Conservation (phyloP, 2,329 filamentous ascomycete genomes). For the Hypoxylon sp. region DNA sequence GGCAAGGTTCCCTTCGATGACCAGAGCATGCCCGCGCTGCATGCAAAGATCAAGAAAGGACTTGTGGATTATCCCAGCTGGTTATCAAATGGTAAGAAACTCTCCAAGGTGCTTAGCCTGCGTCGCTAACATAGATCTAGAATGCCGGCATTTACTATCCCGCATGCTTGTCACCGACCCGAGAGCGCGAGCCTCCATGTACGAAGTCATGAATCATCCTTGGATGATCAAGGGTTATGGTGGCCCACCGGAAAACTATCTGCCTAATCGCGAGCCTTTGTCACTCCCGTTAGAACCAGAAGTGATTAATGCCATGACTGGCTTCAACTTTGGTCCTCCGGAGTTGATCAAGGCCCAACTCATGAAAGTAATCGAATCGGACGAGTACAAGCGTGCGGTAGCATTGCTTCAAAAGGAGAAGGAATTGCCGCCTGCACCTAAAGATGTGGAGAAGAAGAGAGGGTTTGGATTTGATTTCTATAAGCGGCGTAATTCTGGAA, state of each 20-base stretch:
- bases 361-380: conserved; percentile 86
- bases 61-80: conserved; percentile 94
- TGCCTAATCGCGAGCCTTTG: conserved; percentile 85
- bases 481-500: conserved; percentile 88
- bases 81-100: conserved; percentile 79
- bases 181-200: conserved; percentile 81
- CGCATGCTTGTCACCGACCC: conserved; percentile 97
- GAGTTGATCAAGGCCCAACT: conserved; percentile 85
- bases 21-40: conserved; percentile 97
- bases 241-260: conserved; percentile 85
- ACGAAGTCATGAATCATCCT: conserved; percentile 92
- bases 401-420: conserved; percentile 73
- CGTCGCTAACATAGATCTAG: conserved; percentile 60
- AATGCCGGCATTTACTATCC: conserved; percentile 92
- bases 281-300: conserved; percentile 82
- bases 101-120: conserved; percentile 4
- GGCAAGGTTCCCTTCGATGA: conserved; percentile 99
- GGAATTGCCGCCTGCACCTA: conserved; percentile 64
- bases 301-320: conserved; percentile 92
- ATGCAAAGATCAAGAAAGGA: conserved; percentile 99
- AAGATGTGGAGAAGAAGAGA: conserved; percentile 80
- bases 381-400: conserved; percentile 91
- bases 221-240: conserved; percentile 96
- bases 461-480: conserved; percentile 96
- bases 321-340: conserved; percentile 93